Evolutionary conservation across 345 rosid species (phyloP).

Genomic region (Gossypium thurberi): DNA sequence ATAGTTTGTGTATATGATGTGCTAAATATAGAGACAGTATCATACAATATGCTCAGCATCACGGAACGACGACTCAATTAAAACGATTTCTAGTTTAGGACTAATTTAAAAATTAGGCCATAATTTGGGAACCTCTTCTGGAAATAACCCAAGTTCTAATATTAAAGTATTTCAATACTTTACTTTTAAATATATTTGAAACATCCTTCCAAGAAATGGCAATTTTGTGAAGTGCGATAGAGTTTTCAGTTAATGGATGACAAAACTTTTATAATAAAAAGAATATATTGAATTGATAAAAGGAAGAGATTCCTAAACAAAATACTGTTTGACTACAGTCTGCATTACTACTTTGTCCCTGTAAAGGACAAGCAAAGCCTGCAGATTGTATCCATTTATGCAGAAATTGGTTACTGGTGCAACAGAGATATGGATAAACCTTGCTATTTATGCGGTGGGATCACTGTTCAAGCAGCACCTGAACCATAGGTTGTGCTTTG

Average conservation of each 20-base stretch:
- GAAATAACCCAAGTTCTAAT: no score
- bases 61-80: no score
- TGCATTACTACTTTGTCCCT: not conserved
- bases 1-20: no score
- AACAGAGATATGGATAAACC: not conserved
- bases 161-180: no score
- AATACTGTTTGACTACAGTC: not conserved
- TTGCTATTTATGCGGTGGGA: not conserved
- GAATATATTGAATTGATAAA: not conserved
- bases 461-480: slow-evolving; percentile 20
- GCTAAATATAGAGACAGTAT: no score
- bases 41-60: no score
- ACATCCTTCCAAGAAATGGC: not conserved
- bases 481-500: slow-evolving; percentile 14
- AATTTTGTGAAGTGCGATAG: not conserved
- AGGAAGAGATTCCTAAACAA: not conserved
- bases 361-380: not conserved
- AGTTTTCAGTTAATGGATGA: not conserved
- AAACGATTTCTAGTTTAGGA: no score
- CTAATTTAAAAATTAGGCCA: no score
- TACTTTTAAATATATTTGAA: not conserved
- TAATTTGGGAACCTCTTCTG: no score
- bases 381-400: not conserved
- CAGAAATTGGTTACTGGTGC: not conserved
- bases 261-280: not conserved